phyloP scores from a whole-genome alignment of 2,329 filamentous ascomycete species.

The Cytospora schulzeri region DNA sequence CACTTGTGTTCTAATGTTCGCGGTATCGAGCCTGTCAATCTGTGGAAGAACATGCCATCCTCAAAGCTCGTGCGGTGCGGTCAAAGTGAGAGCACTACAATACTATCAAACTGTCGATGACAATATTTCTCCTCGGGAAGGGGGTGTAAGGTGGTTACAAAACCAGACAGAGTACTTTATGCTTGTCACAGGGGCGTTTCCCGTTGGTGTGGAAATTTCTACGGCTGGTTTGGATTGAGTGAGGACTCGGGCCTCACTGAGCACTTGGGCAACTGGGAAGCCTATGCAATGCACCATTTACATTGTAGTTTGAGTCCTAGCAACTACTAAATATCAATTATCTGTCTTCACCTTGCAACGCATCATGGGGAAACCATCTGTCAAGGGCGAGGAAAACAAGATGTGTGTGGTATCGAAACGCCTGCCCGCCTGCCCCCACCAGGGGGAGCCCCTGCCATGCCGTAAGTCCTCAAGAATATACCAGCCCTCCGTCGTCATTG shows the following conservation, averaged over 20 bases:
- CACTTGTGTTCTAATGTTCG: too few species aligned
- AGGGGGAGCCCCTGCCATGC: neutral
- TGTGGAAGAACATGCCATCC: too few species aligned
- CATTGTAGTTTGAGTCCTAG: neutral
- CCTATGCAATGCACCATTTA: neutral
- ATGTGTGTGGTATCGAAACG: constrained; percentile 11
- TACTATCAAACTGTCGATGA: too few species aligned
- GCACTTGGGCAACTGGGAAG: too few species aligned
- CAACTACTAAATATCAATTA: constrained; percentile 20
- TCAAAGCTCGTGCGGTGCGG: too few species aligned
- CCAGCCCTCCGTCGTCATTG: neutral
- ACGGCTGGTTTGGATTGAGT: neutral
- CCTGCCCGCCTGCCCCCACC: constrained; percentile 6
- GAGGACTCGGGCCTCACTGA: neutral
- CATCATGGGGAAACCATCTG: neutral
- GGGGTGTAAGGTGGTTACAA: too few species aligned
- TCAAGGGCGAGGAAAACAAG: neutral
- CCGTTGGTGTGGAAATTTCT: neutral
- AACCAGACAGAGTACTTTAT: too few species aligned
- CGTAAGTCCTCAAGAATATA: neutral
- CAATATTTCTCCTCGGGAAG: too few species aligned
- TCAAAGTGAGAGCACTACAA: too few species aligned
- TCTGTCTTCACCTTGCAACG: constrained; percentile 4
- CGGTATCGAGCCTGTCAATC: too few species aligned
- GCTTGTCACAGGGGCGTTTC: too few species aligned